These are phyloP conservation scores for Yarrowia galli DNA, from an alignment of 1,139 yeast genomes.

Conservation along the genomic window DNA sequence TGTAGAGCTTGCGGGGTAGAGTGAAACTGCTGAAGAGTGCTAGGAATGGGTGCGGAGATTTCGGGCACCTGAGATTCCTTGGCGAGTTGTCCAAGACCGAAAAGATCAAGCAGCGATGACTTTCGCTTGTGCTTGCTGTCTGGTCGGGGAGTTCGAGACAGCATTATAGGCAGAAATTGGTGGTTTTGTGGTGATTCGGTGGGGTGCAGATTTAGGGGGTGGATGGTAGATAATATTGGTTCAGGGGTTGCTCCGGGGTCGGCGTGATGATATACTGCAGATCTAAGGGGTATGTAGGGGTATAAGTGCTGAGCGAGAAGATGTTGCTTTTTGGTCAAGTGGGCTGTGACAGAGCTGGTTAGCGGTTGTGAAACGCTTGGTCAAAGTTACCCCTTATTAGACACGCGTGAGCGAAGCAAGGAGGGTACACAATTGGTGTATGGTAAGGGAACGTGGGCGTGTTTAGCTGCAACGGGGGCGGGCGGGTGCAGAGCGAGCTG, in stretches of 20 bases:
- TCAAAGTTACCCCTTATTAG: conserved; percentile 33
- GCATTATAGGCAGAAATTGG: not conserved
- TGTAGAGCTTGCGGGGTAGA: conserved; percentile 7
- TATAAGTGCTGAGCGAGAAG: not conserved
- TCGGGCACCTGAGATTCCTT: conserved; percentile 10
- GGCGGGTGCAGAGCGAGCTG: conserved; percentile 9
- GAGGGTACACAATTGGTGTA: not conserved
- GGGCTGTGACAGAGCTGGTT: conserved; percentile 29
- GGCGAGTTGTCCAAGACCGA: conserved; percentile 14
- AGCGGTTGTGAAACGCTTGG: not conserved
- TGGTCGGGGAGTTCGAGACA: conserved; percentile 20
- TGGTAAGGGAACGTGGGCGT: conserved; percentile 12
- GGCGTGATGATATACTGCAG: conserved; percentile 5
- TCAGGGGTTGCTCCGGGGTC: conserved; percentile 4
- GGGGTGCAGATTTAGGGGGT: conserved; percentile 15
- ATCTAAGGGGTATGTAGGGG: conserved; percentile 20
- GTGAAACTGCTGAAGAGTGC: conserved; percentile 21
- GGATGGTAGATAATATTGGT: not conserved
- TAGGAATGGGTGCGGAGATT: conserved; percentile 32
- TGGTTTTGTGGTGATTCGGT: not conserved
- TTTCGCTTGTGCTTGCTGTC: conserved; percentile 32
- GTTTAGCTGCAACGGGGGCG: not conserved
- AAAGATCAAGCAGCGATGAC: conserved; percentile 22
- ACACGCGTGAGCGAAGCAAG: conserved; percentile 36
- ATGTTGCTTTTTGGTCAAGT: conserved; percentile 13